Percentiles rank a stretch among this genome's conserved stretches.
These are phyloP conservation scores for Lasiosphaeria ovina DNA, from an alignment of 495 filamentous ascomycete genomes.

Conservation along the genomic window DNA sequence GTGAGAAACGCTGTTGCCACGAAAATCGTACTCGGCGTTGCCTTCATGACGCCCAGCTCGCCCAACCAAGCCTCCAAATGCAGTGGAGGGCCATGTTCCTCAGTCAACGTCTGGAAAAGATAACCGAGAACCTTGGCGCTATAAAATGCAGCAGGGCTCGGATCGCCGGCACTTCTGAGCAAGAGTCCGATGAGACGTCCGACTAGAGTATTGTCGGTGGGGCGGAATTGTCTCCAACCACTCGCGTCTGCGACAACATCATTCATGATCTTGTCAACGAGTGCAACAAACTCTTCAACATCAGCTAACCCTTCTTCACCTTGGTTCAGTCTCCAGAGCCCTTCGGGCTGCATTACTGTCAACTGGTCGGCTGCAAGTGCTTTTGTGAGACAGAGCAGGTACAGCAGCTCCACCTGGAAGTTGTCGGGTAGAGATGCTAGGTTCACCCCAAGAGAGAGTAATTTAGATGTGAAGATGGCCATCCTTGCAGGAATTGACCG, in stretches of 20 bases:
- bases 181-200: constrained; percentile 39
- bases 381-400: constrained; percentile 39
- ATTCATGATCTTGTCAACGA: constrained; percentile 54
- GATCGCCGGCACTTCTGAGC: constrained; percentile 28
- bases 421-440: constrained; percentile 29
- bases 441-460: constrained; percentile 44
- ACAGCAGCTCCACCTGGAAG: constrained; percentile 39
- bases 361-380: constrained; percentile 47
- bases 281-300: constrained; percentile 58
- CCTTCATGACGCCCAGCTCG: constrained; percentile 38
- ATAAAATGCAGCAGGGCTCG: constrained; percentile 46
- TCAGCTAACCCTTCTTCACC: constrained; percentile 54
- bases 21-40: constrained; percentile 44
- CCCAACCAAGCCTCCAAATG: constrained; percentile 44
- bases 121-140: constrained; percentile 45
- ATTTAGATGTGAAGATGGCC: constrained; percentile 59
- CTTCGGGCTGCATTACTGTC: constrained; percentile 29
- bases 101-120: constrained; percentile 38
- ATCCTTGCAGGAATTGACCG: constrained; percentile 72
- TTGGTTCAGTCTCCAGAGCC: constrained; percentile 35
- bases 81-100: constrained; percentile 37
- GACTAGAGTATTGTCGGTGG: constrained; percentile 26
- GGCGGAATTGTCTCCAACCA: constrained; percentile 31
- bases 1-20: constrained; percentile 50
- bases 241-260: constrained; percentile 39